These are phyloP conservation scores for Hypericum perforatum DNA, from an alignment of 345 rosid species.

Conservation along the genomic window DNA sequence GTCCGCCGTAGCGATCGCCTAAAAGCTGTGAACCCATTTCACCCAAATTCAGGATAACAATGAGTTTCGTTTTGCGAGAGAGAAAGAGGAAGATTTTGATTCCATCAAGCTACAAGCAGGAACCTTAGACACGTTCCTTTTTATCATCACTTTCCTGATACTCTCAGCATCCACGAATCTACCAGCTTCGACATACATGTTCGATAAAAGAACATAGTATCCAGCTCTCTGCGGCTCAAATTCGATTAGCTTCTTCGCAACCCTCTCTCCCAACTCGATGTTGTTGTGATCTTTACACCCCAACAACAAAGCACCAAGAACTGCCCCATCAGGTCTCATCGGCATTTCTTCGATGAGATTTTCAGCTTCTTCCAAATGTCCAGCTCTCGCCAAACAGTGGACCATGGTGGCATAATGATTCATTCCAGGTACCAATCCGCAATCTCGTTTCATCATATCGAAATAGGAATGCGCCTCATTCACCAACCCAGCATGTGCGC, in stretches of 20 bases:
- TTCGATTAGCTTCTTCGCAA: conserved; percentile 39
- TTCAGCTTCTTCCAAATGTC: conserved; percentile 52
- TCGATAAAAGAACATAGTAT: conserved; percentile 45
- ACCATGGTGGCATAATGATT: conserved; percentile 48
- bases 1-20: too few relatives aligned
- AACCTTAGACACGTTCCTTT: conserved; percentile 31
- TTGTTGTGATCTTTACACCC: conserved; percentile 50
- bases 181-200: conserved; percentile 35
- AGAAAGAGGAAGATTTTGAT: conserved; percentile 2
- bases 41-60: too few relatives aligned
- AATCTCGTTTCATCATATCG: conserved; percentile 31
- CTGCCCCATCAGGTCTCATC: conserved; percentile 48
- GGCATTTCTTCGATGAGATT: conserved; percentile 43
- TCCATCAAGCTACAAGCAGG: conserved; percentile 44
- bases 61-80: too few relatives aligned
- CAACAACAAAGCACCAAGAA: conserved; percentile 39
- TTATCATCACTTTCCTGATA: conserved; percentile 38
- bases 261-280: conserved; percentile 47
- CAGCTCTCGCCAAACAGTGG: conserved; percentile 53
- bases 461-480: conserved; percentile 30
- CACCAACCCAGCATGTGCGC: conserved; percentile 59
- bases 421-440: conserved; percentile 31
- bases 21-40: too few relatives aligned
- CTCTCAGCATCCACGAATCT: conserved; percentile 46
- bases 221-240: conserved; percentile 41